Percentiles rank a stretch among this genome's conserved stretches.
These are phyloP conservation scores for Globisporangium parvum DNA, from an alignment of 352 stramenopile genomes.

Conservation along the genomic window DNA sequence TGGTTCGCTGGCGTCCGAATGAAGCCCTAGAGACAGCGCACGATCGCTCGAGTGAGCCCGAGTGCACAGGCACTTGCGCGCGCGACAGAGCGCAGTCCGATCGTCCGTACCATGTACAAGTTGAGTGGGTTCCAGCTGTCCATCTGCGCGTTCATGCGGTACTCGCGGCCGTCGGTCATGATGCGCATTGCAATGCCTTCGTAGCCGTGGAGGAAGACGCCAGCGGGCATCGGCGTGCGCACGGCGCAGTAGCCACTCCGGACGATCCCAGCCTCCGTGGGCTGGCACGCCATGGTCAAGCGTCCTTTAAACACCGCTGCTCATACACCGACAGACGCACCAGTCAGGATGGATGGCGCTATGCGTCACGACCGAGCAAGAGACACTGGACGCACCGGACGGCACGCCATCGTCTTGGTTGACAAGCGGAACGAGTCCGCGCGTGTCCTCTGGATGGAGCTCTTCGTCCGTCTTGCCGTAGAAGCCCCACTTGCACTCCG, in stretches of 20 bases:
- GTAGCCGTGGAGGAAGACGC: slow-evolving; percentile 68
- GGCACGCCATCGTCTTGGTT: slow-evolving; percentile 47
- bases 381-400: slow-evolving; percentile 31
- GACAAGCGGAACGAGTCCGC: slow-evolving; percentile 31
- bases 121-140: slow-evolving; percentile 86
- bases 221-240: slow-evolving; percentile 43
- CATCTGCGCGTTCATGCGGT: slow-evolving; percentile 82
- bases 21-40: slow-evolving; percentile 43
- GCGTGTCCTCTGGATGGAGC: slow-evolving; percentile 13
- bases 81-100: background rate
- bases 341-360: too few relatives aligned
- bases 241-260: slow-evolving; percentile 84
- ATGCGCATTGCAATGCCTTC: slow-evolving; percentile 81
- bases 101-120: slow-evolving; percentile 65
- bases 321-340: background rate
- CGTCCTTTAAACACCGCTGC: slow-evolving; percentile 67
- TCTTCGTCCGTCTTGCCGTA: slow-evolving; percentile 28
- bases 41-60: too few relatives aligned
- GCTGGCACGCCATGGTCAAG: slow-evolving; percentile 69
- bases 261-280: slow-evolving; percentile 69
- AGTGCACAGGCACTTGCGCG: background rate
- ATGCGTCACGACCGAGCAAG: background rate
- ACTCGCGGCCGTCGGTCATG: slow-evolving; percentile 82
- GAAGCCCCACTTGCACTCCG: slow-evolving; percentile 65
- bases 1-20: slow-evolving; percentile 72